Base-by-base conservation (phyloP, 2,329 filamentous ascomycete species). In the Cylindrodendrum hubeiense region DNA sequence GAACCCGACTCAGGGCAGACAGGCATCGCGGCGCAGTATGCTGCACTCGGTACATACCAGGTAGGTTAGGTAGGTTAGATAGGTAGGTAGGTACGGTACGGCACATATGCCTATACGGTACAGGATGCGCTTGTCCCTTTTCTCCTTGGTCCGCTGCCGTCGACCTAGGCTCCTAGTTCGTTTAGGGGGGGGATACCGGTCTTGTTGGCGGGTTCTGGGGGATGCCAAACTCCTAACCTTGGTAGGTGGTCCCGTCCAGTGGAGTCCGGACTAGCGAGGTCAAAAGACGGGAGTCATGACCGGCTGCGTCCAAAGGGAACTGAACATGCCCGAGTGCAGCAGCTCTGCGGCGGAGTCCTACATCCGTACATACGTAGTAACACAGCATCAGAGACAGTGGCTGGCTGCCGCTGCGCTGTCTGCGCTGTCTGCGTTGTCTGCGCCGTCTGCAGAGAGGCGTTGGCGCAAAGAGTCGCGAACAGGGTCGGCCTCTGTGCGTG, bases 281-380 rank as follows among this genome's bases (percentile, higher is more conserved):
- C 24, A 41, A 57, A 21, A 33, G 54, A 56, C 54, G 54, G 54
- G 54, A 57, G 28, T 43, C 54, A 57, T 44, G 54, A 26, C 46
- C 43, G 33, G 26, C 46, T 21, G 39, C 37, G 37, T 17, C 15
- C 7, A n/a, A 39, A n/a, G 37, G 15, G 15, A 39, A 39, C 37
- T 8, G 37, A 7, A 37, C 28, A 30, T 30, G 28, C 12, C 28
- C 8, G 28, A 30, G 9, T n/a, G n/a, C n/a, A n/a, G 28, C 28
- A 30, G 9, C 28, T 30, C 28, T 30, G 28, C 8, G 28, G 28
- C 9, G 28, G 8, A 30, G 28, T 30, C 28, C 28, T 30, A 30
- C 28, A 30, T 30, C 7, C 28, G 10, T 9, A 30, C 28, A 30
- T 28, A 37, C 34, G 34, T 39, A 39, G 37, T 17, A 39, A 17